A percentile compares a stretch with the other conserved stretches of the same genome.
Conservation (phyloP, 306 rosid genomes). For the Delonix regia region DNA sequence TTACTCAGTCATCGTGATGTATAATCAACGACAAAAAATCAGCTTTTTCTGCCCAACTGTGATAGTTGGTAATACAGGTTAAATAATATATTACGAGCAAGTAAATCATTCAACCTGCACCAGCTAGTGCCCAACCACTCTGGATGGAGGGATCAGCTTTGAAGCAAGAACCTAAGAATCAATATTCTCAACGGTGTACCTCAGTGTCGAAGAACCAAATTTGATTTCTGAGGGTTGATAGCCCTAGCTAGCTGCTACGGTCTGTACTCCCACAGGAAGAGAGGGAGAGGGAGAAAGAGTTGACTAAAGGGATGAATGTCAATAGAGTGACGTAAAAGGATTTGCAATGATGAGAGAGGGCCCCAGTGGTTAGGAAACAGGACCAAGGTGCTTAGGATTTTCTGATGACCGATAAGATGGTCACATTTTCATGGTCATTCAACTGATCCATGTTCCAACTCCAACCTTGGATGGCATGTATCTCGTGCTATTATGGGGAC, state of each 20-base stretch:
- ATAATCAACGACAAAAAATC: background rate
- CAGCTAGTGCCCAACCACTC: slow-evolving; percentile 29
- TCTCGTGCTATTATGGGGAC: background rate
- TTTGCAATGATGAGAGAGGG: slow-evolving; percentile 39
- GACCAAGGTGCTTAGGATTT: slow-evolving; percentile 22
- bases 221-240: background rate
- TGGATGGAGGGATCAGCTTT: background rate
- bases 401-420: background rate
- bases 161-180: background rate
- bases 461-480: background rate
- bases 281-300: slow-evolving; percentile 15
- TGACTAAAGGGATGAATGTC: slow-evolving; percentile 36
- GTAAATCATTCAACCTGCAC: slow-evolving; percentile 12
- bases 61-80: background rate
- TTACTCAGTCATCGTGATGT: background rate
- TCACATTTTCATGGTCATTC: background rate
- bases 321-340: slow-evolving; percentile 45
- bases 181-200: background rate
- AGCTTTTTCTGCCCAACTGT: background rate
- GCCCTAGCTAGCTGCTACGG: background rate
- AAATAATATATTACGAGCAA: background rate
- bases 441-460: background rate
- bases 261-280: background rate
- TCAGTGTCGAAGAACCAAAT: background rate
- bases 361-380: slow-evolving; percentile 42